These are phyloP conservation scores for Berkeleyomyces basicola DNA, from an alignment of 2,329 filamentous ascomycete species.

Conservation along the genomic window DNA sequence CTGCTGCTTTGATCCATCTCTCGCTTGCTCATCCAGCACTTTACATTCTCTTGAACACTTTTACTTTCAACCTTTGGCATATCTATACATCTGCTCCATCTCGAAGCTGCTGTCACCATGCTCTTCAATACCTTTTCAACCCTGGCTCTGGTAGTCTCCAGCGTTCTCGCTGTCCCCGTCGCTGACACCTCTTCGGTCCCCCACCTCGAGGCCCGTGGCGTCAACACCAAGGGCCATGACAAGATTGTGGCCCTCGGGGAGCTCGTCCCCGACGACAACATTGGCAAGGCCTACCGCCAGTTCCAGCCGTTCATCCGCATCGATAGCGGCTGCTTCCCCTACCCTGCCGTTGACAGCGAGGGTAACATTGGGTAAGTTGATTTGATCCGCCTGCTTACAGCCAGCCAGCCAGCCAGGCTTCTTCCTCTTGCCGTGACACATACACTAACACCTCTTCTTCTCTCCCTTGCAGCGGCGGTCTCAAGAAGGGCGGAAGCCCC, in stretches of 20 bases:
- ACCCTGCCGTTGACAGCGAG: constrained; percentile 39
- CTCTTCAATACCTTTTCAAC: constrained; percentile 7
- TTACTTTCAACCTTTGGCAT: not conserved
- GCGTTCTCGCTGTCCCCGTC: not conserved
- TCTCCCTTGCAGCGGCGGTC: constrained; percentile 19
- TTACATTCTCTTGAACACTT: not conserved
- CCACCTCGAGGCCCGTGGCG: constrained; percentile 17
- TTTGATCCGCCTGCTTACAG: not conserved
- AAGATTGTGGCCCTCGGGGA: constrained; percentile 21
- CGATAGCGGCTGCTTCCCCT: constrained; percentile 44
- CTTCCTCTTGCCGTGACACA: not conserved
- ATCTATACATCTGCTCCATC: not conserved
- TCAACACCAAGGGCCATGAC: constrained; percentile 19
- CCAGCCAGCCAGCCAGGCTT: not conserved
- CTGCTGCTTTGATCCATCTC: not conserved
- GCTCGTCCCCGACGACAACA: constrained; percentile 19
- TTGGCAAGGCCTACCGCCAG: constrained; percentile 20
- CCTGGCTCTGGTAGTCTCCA: constrained; percentile 2
- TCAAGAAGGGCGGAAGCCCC: constrained; percentile 20
- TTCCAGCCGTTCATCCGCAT: constrained; percentile 22
- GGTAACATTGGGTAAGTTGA: constrained; percentile 38
- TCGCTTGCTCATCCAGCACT: not conserved
- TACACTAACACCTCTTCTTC: not conserved
- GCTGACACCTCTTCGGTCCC: constrained; percentile 13
- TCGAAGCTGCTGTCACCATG: not conserved